A percentile compares a stretch with the other conserved stretches of the same genome.
Evolutionary conservation across 371 early-diverging fungal genomes (phyloP).

Genomic region (Rhizopus stolonifer): DNA sequence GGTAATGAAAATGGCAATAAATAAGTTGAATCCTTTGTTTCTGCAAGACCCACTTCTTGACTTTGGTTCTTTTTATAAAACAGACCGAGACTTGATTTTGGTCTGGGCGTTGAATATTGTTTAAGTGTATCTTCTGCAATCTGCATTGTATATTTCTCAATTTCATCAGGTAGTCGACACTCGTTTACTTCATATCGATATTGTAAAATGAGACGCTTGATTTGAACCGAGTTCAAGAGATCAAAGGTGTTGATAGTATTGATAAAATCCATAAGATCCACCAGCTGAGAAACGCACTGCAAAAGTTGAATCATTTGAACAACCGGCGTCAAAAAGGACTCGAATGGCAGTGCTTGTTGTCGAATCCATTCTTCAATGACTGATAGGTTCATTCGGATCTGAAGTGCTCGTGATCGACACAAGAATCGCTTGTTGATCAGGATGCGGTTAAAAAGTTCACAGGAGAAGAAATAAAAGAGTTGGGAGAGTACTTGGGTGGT

Average conservation of each 20-base stretch:
- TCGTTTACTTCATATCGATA: slow-evolving; percentile 91
- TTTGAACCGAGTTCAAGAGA: slow-evolving; percentile 68
- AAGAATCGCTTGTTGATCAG: slow-evolving; percentile 70
- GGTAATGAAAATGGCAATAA: slow-evolving; percentile 59
- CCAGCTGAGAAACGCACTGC: slow-evolving; percentile 73
- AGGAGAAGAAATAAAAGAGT: slow-evolving; percentile 70
- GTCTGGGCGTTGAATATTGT: slow-evolving; percentile 26
- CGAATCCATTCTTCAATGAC: slow-evolving; percentile 84
- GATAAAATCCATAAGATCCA: slow-evolving; percentile 67
- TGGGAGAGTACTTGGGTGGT: slow-evolving; percentile 71
- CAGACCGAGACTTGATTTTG: slow-evolving; percentile 31
- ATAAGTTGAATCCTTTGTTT: slow-evolving; percentile 49
- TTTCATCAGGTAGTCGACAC: slow-evolving; percentile 61
- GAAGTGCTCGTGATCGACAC: slow-evolving; percentile 79
- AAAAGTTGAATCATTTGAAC: slow-evolving; percentile 83
- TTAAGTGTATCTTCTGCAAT: slow-evolving; percentile 64
- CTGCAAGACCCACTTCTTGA: slow-evolving; percentile 32
- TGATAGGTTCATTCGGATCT: slow-evolving; percentile 82
- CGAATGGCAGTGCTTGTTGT: slow-evolving; percentile 47
- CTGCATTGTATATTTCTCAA: slow-evolving; percentile 71
- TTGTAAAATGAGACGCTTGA: slow-evolving; percentile 64
- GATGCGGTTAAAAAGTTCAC: slow-evolving; percentile 83
- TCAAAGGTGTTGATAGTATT: slow-evolving; percentile 69
- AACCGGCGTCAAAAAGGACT: slow-evolving; percentile 56
- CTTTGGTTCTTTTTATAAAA: slow-evolving; percentile 26